These are phyloP conservation scores for Mortierella sp. DNA, from an alignment of 371 early-diverging fungal genomes.

Conservation along the genomic window DNA sequence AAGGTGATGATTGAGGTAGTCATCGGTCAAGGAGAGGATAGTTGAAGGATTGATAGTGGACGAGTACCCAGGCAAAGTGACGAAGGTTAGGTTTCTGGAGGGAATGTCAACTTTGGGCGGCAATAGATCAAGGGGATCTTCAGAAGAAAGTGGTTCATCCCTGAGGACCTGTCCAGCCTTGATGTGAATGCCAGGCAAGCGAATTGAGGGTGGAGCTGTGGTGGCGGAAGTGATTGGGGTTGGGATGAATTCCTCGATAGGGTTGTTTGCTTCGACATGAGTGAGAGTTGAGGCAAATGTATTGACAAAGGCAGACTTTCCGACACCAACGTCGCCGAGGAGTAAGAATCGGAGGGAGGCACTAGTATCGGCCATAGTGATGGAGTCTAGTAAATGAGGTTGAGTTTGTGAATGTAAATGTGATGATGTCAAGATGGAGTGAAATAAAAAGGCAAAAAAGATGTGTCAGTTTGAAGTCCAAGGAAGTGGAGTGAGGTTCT, in stretches of 20 bases:
- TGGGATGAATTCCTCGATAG: slow-evolving; percentile 31
- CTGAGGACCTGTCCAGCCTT: slow-evolving; percentile 24
- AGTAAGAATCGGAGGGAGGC: slow-evolving; percentile 39
- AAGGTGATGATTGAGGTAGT: slow-evolving; percentile 48
- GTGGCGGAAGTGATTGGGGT: slow-evolving; percentile 17
- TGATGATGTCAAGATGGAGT: no score
- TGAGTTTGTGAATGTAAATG: background rate
- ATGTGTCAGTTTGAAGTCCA: background rate
- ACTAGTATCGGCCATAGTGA: slow-evolving; percentile 20
- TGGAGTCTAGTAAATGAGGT: background rate
- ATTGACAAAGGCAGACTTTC: slow-evolving; percentile 38
- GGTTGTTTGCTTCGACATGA: slow-evolving; percentile 13
- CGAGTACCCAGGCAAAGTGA: slow-evolving; percentile 43
- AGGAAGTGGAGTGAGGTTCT: background rate
- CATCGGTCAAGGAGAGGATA: slow-evolving; percentile 39
- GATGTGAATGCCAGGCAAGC: slow-evolving; percentile 20
- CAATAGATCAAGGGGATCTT: slow-evolving; percentile 33
- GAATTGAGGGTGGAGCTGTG: slow-evolving; percentile 14
- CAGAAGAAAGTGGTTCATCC: slow-evolving; percentile 6
- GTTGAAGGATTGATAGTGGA: slow-evolving; percentile 38
- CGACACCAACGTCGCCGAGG: slow-evolving; percentile 44
- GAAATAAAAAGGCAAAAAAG: background rate
- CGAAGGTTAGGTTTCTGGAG: slow-evolving; percentile 34
- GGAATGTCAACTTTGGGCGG: slow-evolving; percentile 30
- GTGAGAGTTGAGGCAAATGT: slow-evolving; percentile 29